phyloP scores from a whole-genome alignment of 208 protist genomes.

The Leishmania turanica region DNA sequence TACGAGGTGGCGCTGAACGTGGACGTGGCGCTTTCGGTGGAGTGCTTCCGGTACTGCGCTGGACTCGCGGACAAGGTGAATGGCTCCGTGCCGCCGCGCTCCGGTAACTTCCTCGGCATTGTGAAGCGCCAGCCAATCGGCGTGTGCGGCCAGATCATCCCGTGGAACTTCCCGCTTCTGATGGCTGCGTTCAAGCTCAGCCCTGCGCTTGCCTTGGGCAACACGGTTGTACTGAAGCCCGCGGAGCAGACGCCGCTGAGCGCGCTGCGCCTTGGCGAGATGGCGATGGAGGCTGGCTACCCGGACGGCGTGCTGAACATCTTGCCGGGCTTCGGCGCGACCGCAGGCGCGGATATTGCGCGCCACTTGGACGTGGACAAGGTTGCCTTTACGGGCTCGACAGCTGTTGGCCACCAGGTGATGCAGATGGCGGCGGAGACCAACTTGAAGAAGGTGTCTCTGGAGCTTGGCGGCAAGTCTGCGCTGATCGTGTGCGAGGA shows the following conservation, averaged over 20 bases:
- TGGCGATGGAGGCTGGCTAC: slow-evolving; percentile 82
- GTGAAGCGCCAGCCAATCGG: slow-evolving; percentile 86
- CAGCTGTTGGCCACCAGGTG: slow-evolving; percentile 70
- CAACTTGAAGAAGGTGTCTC: slow-evolving; percentile 82
- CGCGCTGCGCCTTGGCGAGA: slow-evolving; percentile 78
- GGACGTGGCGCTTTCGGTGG: slow-evolving; percentile 62
- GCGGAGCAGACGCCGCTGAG: slow-evolving; percentile 91
- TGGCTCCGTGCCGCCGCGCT: slow-evolving; percentile 66
- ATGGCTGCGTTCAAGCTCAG: slow-evolving; percentile 90
- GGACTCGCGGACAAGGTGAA: slow-evolving; percentile 92
- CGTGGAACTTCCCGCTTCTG: slow-evolving; percentile 94
- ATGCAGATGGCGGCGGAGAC: slow-evolving; percentile 57
- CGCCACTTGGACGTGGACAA: slow-evolving; percentile 88
- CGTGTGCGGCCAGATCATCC: slow-evolving; percentile 85
- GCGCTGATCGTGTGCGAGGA: slow-evolving; percentile 88
- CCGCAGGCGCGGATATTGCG: slow-evolving; percentile 62
- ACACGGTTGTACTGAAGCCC: slow-evolving; percentile 89
- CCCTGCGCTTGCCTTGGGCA: slow-evolving; percentile 84
- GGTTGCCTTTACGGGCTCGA: slow-evolving; percentile 91
- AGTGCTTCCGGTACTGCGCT: slow-evolving; percentile 88
- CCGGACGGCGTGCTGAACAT: slow-evolving; percentile 91
- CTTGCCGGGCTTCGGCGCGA: slow-evolving; percentile 79
- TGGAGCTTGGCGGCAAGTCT: slow-evolving; percentile 94
- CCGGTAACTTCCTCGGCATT: slow-evolving; percentile 63
- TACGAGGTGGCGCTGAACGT: slow-evolving; percentile 51